These are phyloP conservation scores for Starmerella vitae DNA, from an alignment of 805 yeast species.

Conservation along the genomic window DNA sequence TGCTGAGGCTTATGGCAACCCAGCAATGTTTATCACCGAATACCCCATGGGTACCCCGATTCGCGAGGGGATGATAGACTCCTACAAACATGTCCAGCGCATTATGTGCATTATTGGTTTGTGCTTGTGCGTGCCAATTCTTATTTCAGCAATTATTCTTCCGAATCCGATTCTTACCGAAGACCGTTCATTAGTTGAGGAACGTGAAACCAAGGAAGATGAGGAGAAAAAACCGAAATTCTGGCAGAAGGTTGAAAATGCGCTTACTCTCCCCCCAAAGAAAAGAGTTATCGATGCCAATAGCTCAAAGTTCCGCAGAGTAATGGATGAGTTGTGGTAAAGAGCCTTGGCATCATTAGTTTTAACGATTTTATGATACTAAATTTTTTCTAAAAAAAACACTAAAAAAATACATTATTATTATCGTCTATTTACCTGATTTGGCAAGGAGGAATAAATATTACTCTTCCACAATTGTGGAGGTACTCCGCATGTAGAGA, in stretches of 20 bases:
- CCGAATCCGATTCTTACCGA: conserved; percentile 38
- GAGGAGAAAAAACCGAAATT: background rate
- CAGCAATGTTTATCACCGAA: conserved; percentile 35
- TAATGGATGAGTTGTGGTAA: conserved; percentile 11
- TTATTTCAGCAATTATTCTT: conserved; percentile 36
- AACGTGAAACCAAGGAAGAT: conserved; percentile 9
- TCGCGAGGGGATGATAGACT: conserved; percentile 42
- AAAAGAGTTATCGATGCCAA: conserved; percentile 2
- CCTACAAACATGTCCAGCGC: conserved; percentile 49
- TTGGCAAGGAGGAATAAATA: background rate
- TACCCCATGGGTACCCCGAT: conserved; percentile 53
- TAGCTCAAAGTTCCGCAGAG: conserved; percentile 6
- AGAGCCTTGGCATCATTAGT: background rate
- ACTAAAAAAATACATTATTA: no score
- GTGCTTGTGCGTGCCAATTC: conserved; percentile 41
- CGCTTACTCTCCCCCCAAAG: conserved; percentile 9
- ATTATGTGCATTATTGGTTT: conserved; percentile 42
- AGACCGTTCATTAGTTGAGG: conserved; percentile 19
- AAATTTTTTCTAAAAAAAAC: no score
- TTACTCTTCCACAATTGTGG: conserved; percentile 19
- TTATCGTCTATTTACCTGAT: conserved; percentile 17
- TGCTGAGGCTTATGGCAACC: conserved; percentile 37
- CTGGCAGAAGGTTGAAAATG: background rate
- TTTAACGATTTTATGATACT: background rate
- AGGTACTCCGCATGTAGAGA: conserved; percentile 11